A percentile compares a stretch with the other conserved stretches of the same genome.
phyloP scores from a whole-genome alignment of 345 rosid genomes.

The Arabis hirsuta region DNA sequence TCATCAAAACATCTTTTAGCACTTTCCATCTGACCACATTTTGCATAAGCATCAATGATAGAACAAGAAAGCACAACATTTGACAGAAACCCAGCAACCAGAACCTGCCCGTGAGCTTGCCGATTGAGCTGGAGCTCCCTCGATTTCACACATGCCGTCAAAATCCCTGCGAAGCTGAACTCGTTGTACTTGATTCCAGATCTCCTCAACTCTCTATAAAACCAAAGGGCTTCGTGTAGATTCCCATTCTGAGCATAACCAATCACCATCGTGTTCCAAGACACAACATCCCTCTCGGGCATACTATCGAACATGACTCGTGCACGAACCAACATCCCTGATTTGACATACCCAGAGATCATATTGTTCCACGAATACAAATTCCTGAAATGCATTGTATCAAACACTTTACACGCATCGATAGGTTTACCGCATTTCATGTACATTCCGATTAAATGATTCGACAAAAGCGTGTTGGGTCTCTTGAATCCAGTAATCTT shows the following conservation, averaged over 20 bases:
- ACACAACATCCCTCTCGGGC: conserved; percentile 70
- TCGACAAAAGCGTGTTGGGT: conserved; percentile 59
- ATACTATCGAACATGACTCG: conserved; percentile 69
- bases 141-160: conserved; percentile 63
- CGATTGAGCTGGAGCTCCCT: conserved; percentile 50
- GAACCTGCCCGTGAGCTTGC: conserved; percentile 85
- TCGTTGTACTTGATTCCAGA: conserved; percentile 58
- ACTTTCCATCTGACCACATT: conserved; percentile 61
- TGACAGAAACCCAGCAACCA: conserved; percentile 59
- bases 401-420: conserved; percentile 66
- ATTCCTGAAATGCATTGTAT: conserved; percentile 59
- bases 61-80: conserved; percentile 67
- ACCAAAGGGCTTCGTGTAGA: conserved; percentile 48
- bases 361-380: conserved; percentile 73
- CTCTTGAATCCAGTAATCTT: conserved; percentile 61
- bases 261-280: conserved; percentile 84
- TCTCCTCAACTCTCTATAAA: conserved; percentile 62
- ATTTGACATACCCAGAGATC: conserved; percentile 70
- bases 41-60: conserved; percentile 65
- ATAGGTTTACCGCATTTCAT: conserved; percentile 52
- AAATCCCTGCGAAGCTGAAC: conserved; percentile 68
- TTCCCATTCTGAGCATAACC: conserved; percentile 59
- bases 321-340: conserved; percentile 65
- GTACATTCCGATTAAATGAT: conserved; percentile 61
- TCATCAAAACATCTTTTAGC: conserved; percentile 69